phyloP scores from a whole-genome alignment of 2,329 filamentous ascomycete genomes.

The Aspergillus novofumigatus region DNA sequence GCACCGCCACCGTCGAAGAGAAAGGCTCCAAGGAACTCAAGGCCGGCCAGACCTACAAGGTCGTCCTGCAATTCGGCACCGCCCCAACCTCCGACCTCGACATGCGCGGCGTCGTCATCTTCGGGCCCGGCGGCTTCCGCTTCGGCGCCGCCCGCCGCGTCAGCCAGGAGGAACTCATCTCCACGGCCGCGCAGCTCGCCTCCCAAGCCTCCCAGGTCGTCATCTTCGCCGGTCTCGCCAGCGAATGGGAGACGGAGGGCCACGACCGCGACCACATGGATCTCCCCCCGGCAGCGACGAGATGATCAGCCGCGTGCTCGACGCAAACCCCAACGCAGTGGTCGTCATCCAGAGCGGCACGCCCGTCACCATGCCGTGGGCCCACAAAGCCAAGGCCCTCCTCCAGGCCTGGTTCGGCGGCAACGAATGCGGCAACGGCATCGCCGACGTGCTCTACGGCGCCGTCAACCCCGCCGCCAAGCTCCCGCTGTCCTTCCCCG shows the following conservation, averaged over 20 bases:
- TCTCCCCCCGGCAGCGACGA: conserved; percentile 53
- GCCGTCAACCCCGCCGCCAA: conserved; percentile 71
- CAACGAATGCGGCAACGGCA: conserved; percentile 78
- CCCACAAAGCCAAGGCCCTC: conserved; percentile 49
- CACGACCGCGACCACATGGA: conserved; percentile 57
- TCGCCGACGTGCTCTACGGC: conserved; percentile 74
- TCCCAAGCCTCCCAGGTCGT: conserved; percentile 71
- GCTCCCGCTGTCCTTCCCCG: conserved; percentile 69
- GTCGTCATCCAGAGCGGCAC: conserved; percentile 77
- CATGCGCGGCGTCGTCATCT: conserved; percentile 45
- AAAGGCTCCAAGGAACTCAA: conserved; percentile 55
- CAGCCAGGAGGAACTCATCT: conserved; percentile 56
- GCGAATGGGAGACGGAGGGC: conserved; percentile 78
- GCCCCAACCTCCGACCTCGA: conserved; percentile 56
- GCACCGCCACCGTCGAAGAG: conserved; percentile 61
- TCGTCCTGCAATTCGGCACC: conserved; percentile 58
- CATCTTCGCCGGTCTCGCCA: conserved; percentile 72
- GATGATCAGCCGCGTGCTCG: conserved; percentile 60
- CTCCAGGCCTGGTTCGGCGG: conserved; percentile 82
- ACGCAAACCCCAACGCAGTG: conserved; percentile 64
- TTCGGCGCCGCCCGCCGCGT: conserved; percentile 59
- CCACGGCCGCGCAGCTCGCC: conserved; percentile 64
- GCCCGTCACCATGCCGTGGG: conserved; percentile 54
- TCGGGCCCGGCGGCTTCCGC: conserved; percentile 58
- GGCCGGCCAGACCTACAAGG: conserved; percentile 56